These are phyloP conservation scores for Cinnamomum chago DNA, from an alignment of 164 flowering plant species.

Conservation along the genomic window DNA sequence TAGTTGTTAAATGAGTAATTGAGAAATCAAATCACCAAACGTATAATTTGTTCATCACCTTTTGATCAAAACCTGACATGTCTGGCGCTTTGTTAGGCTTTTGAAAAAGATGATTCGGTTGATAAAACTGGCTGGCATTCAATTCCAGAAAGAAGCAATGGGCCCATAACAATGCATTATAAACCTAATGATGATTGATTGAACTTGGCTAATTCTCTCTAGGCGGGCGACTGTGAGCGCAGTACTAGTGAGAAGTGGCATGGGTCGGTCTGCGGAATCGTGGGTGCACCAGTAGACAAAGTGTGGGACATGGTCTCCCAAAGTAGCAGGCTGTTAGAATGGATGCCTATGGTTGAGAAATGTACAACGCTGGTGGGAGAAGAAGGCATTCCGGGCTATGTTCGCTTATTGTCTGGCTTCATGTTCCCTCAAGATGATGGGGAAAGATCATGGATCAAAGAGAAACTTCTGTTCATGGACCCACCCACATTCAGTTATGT, in stretches of 20 bases:
- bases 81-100: background rate
- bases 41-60: background rate
- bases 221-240: slow-evolving; percentile 17
- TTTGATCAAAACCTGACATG: background rate
- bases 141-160: background rate
- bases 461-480: slow-evolving; percentile 44
- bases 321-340: slow-evolving; percentile 40
- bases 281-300: slow-evolving; percentile 44
- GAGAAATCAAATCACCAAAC: background rate
- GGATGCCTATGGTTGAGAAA: slow-evolving; percentile 78
- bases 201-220: background rate
- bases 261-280: slow-evolving; percentile 42
- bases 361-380: slow-evolving; percentile 52
- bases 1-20: background rate
- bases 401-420: slow-evolving; percentile 56
- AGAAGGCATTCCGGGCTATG: slow-evolving; percentile 46
- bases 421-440: slow-evolving; percentile 65
- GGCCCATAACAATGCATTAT: background rate
- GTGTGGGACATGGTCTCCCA: slow-evolving; percentile 51
- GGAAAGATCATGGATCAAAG: slow-evolving; percentile 70
- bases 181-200: background rate
- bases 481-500: slow-evolving; percentile 27
- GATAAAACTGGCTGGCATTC: slow-evolving; percentile 2
- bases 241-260: slow-evolving; percentile 31
- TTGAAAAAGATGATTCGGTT: background rate